phyloP scores from a whole-genome alignment of 2,329 filamentous ascomycete genomes.

The Mycosphaerella arachidis region DNA sequence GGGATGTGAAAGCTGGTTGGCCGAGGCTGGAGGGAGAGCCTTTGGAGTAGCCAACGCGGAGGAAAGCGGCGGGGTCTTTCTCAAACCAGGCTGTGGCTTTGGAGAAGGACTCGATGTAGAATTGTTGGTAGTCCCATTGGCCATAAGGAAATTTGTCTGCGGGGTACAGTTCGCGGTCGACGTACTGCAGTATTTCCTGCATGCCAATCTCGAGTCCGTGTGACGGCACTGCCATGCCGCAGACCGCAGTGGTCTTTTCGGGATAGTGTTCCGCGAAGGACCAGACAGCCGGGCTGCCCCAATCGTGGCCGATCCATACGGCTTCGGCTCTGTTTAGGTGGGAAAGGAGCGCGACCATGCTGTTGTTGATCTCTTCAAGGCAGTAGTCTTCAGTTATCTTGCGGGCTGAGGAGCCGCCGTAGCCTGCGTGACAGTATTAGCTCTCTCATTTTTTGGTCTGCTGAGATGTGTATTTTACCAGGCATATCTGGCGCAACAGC shows the following conservation, averaged over 20 bases:
- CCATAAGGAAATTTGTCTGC: slow-evolving; percentile 39
- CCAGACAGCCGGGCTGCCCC: slow-evolving; percentile 36
- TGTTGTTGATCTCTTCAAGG: slow-evolving; percentile 27
- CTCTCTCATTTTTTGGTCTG: neutral
- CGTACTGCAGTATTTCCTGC: slow-evolving; percentile 31
- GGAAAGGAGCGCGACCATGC: slow-evolving; percentile 38
- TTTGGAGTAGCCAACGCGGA: slow-evolving; percentile 26
- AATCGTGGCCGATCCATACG: slow-evolving; percentile 49
- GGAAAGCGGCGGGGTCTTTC: slow-evolving; percentile 22
- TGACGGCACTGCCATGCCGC: slow-evolving; percentile 39
- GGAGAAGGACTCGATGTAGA: slow-evolving; percentile 31
- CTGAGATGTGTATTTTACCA: slow-evolving; percentile 2
- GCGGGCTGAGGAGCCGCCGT: slow-evolving; percentile 32
- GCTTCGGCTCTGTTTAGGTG: slow-evolving; percentile 37
- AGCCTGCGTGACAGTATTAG: slow-evolving; percentile 22
- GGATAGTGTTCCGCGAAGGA: slow-evolving; percentile 27
- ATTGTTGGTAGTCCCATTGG: slow-evolving; percentile 35
- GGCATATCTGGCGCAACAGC: slow-evolving; percentile 34
- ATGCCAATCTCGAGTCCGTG: slow-evolving; percentile 40
- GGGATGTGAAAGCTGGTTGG: slow-evolving; percentile 25
- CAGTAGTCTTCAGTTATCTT: slow-evolving; percentile 30
- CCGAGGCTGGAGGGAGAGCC: slow-evolving; percentile 25
- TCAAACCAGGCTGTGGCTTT: slow-evolving; percentile 20
- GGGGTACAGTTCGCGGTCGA: slow-evolving; percentile 46
- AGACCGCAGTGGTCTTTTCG: slow-evolving; percentile 30